phyloP scores from a whole-genome alignment of 805 yeast species.

The Candida anglica region DNA sequence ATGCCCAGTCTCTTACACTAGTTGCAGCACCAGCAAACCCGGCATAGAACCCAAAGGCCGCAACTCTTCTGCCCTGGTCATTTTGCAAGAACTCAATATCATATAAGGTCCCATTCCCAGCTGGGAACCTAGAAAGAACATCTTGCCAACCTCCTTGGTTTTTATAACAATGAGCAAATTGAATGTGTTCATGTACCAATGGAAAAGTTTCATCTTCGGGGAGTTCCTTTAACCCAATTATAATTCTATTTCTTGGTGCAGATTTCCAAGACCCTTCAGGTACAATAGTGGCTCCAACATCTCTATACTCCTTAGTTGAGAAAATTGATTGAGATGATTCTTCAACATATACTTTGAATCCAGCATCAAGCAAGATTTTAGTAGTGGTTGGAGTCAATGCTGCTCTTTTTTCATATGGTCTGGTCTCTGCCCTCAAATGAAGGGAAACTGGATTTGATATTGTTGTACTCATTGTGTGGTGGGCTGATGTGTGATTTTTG shows the following conservation, averaged over 20 bases:
- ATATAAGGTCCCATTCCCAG: slow-evolving; percentile 85
- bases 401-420: slow-evolving; percentile 95
- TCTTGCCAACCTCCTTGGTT: slow-evolving; percentile 96
- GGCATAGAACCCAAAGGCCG: slow-evolving; percentile 98
- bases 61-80: slow-evolving; percentile 95
- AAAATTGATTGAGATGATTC: slow-evolving; percentile 82
- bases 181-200: slow-evolving; percentile 90
- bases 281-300: slow-evolving; percentile 81
- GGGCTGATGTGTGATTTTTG: too few relatives aligned
- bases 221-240: slow-evolving; percentile 90
- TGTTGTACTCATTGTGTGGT: too few relatives aligned
- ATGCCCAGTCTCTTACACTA: slow-evolving; percentile 92
- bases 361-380: slow-evolving; percentile 77
- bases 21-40: slow-evolving; percentile 99
- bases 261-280: slow-evolving; percentile 90
- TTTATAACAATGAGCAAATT: slow-evolving; percentile 98
- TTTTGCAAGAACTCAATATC: slow-evolving; percentile 93
- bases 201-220: slow-evolving; percentile 91
- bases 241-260: slow-evolving; percentile 88
- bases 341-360: slow-evolving; percentile 86
- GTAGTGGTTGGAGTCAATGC: slow-evolving; percentile 92
- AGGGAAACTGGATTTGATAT: slow-evolving; percentile 67
- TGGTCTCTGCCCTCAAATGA: slow-evolving; percentile 94
- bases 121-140: slow-evolving; percentile 82
- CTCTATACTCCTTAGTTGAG: slow-evolving; percentile 65